These are phyloP conservation scores for Rhododendron williamsianum DNA, from an alignment of 148 eudicot species.

Conservation along the genomic window DNA sequence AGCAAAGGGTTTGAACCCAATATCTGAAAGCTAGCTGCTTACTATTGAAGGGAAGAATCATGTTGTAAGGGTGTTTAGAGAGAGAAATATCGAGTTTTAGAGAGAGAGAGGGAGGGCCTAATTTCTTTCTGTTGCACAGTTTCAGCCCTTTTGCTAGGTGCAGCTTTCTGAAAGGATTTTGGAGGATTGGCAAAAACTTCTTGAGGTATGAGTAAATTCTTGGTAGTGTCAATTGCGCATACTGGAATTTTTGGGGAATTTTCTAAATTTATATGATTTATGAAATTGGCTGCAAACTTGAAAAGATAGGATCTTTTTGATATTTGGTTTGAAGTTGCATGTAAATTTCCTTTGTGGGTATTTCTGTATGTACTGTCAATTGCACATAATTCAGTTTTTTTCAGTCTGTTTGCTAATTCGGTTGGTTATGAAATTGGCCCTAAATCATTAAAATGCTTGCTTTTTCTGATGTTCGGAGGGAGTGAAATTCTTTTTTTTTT, in stretches of 20 bases:
- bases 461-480: not conserved
- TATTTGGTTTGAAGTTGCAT: not conserved
- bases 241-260: not conserved
- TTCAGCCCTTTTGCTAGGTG: slow-evolving; percentile 12
- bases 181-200: slow-evolving; percentile 19
- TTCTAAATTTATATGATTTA: not conserved
- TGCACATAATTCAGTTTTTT: not conserved
- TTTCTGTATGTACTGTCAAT: not conserved
- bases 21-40: slow-evolving; percentile 1
- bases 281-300: not conserved
- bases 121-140: slow-evolving; percentile 13
- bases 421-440: not conserved
- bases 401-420: not conserved
- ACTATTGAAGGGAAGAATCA: slow-evolving; percentile 39
- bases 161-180: slow-evolving; percentile 29
- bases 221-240: not conserved
- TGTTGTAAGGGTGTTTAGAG: slow-evolving; percentile 28
- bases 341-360: not conserved
- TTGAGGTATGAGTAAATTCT: slow-evolving; percentile 20
- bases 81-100: slow-evolving; percentile 16
- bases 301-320: not conserved
- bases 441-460: not conserved
- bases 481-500: not conserved
- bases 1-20: slow-evolving; percentile 7
- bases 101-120: slow-evolving; percentile 19